A percentile compares a stretch with the other conserved stretches of the same genome.
Conservation (phyloP, 2,329 filamentous ascomycete genomes). For the Xylariaceae sp. region DNA sequence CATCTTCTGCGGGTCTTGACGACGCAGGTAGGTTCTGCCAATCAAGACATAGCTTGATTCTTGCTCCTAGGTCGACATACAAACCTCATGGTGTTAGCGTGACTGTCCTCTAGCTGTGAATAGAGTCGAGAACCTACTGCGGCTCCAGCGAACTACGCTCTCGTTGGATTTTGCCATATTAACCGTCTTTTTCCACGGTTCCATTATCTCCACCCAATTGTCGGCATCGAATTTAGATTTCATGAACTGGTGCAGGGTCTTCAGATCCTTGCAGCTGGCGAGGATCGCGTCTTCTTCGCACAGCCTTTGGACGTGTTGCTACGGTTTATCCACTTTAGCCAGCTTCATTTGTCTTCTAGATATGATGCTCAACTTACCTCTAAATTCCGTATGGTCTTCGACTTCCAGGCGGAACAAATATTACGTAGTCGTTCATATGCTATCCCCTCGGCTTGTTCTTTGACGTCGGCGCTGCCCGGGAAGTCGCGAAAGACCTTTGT, state of each 20-base stretch:
- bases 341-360: neutral
- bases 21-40: neutral
- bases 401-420: neutral
- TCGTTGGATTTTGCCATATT: neutral
- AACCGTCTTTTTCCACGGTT: neutral
- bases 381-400: neutral
- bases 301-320: neutral
- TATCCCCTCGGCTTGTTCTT: neutral
- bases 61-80: neutral
- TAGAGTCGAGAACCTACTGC: too few relatives aligned
- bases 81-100: neutral
- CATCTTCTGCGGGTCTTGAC: neutral
- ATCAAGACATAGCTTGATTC: neutral
- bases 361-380: neutral
- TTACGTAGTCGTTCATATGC: neutral
- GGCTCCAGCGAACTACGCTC: too few relatives aligned
- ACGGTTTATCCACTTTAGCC: neutral
- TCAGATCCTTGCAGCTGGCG: neutral
- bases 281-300: neutral
- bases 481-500: neutral
- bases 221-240: neutral
- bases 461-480: neutral
- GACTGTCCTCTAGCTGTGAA: too few relatives aligned
- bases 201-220: neutral
- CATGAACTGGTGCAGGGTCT: neutral